These are phyloP conservation scores for Alternaria brassicicola DNA, from an alignment of 2,329 filamentous ascomycete species.

Conservation along the genomic window DNA sequence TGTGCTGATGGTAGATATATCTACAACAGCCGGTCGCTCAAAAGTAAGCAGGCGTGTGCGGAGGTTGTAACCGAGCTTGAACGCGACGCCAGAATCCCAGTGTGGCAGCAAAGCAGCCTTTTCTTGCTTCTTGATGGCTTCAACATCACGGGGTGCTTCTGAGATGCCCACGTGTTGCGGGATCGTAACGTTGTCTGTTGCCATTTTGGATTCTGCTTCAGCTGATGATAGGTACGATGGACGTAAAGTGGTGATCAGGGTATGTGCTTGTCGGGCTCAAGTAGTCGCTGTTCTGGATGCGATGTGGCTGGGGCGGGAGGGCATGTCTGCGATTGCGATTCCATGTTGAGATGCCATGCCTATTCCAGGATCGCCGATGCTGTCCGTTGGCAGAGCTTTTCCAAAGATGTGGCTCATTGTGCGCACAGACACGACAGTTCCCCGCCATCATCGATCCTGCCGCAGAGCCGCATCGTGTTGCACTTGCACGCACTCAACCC, in stretches of 20 bases:
- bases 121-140: constrained; percentile 50
- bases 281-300: not conserved
- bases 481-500: not conserved
- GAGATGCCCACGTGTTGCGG: constrained; percentile 31
- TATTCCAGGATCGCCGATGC: constrained; percentile 8
- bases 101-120: constrained; percentile 48
- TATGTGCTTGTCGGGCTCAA: not conserved
- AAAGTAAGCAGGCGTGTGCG: constrained; percentile 64
- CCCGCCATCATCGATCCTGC: constrained; percentile 11
- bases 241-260: not conserved
- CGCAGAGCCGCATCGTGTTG: constrained; percentile 1
- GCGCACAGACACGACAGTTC: constrained; percentile 4
- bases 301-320: not conserved
- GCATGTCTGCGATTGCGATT: not conserved
- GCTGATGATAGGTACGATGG: not conserved
- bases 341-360: not conserved
- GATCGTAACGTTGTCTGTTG: constrained; percentile 17
- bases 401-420: constrained; percentile 22
- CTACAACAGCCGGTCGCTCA: constrained; percentile 62
- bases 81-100: constrained; percentile 68
- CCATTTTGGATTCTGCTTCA: not conserved
- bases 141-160: constrained; percentile 42
- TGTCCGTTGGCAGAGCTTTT: constrained; percentile 11
- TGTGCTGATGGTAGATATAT: constrained; percentile 64
- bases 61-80: constrained; percentile 66